These are phyloP conservation scores for Monilinia fructicola DNA, from an alignment of 2,329 filamentous ascomycete species.

Conservation along the genomic window DNA sequence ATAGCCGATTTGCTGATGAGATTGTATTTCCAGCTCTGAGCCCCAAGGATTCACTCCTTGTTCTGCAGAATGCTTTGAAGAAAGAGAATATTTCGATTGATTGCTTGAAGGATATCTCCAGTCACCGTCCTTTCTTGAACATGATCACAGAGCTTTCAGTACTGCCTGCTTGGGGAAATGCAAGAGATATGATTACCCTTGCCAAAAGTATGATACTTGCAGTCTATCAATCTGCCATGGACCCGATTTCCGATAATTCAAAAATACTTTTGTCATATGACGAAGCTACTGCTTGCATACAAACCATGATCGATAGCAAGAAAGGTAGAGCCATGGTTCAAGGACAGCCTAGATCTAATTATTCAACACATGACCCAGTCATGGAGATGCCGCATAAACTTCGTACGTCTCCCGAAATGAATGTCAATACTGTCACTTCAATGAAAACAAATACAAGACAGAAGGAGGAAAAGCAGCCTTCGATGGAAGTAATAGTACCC, in stretches of 20 bases:
- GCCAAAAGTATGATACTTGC: slow-evolving; percentile 47
- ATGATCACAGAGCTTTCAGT: slow-evolving; percentile 44
- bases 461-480: neutral
- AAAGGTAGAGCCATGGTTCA: slow-evolving; percentile 18
- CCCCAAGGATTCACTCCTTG: slow-evolving; percentile 42
- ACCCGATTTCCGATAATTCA: slow-evolving; percentile 7
- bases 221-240: slow-evolving; percentile 31
- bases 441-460: neutral
- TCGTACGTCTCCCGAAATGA: neutral
- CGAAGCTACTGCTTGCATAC: slow-evolving; percentile 30
- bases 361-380: slow-evolving; percentile 18
- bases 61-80: slow-evolving; percentile 43
- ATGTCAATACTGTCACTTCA: neutral
- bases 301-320: slow-evolving; percentile 32
- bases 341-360: neutral
- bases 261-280: slow-evolving; percentile 30
- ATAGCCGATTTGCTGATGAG: slow-evolving; percentile 54
- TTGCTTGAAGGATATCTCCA: slow-evolving; percentile 36
- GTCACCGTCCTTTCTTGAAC: slow-evolving; percentile 27
- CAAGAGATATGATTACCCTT: slow-evolving; percentile 51
- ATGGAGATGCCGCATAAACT: slow-evolving; percentile 13
- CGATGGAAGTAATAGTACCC: neutral
- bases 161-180: slow-evolving; percentile 52
- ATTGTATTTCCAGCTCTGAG: slow-evolving; percentile 46
- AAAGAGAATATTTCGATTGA: slow-evolving; percentile 36